Conservation (phyloP, 1,284 basidiomycete species). For the Leccinum fallax region DNA sequence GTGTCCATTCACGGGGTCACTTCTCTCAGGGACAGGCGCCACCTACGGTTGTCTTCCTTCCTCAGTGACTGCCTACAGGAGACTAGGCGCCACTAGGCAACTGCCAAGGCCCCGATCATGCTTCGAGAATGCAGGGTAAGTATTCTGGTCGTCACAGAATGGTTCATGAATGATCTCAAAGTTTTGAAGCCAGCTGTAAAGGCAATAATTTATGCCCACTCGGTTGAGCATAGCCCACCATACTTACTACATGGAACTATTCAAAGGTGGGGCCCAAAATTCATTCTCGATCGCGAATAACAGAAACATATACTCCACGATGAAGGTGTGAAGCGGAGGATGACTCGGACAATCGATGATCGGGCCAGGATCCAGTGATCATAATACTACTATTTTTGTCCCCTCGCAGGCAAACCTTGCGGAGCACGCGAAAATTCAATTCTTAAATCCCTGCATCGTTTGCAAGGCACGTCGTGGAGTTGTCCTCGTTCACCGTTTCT, state of each 20-base stretch:
- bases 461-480: background rate
- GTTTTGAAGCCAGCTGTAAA: background rate
- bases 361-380: background rate
- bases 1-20: background rate
- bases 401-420: background rate
- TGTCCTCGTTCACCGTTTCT: background rate
- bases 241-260: background rate
- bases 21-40: background rate
- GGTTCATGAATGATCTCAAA: background rate
- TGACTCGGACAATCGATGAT: background rate
- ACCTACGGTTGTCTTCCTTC: background rate
- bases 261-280: background rate
- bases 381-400: background rate
- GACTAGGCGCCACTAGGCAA: background rate
- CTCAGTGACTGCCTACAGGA: background rate
- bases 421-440: background rate
- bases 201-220: background rate
- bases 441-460: background rate
- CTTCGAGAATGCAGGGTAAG: background rate
- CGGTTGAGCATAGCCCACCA: background rate
- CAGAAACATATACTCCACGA: background rate
- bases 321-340: background rate
- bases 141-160: background rate
- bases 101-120: background rate
- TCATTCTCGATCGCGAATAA: background rate